phyloP scores from a whole-genome alignment of 2,329 filamentous ascomycete species.

The Hymenoscyphus repandus region DNA sequence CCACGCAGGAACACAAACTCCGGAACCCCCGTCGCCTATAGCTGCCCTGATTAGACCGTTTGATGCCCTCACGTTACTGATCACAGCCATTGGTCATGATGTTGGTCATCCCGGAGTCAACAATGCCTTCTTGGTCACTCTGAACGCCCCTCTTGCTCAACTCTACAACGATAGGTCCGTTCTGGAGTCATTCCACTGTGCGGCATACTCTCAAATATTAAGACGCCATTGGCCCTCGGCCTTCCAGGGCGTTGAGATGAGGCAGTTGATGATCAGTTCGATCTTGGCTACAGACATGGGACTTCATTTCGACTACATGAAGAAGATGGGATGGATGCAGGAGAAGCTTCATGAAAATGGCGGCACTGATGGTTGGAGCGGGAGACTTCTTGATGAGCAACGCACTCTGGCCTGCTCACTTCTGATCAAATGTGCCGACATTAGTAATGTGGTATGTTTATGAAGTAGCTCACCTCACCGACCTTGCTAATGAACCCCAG shows the following conservation, averaged over 20 bases:
- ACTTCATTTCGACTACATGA: slow-evolving; percentile 95
- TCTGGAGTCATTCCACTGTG: slow-evolving; percentile 94
- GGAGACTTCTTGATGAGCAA: slow-evolving; percentile 68
- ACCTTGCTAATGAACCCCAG: slow-evolving; percentile 39
- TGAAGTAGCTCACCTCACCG: not conserved
- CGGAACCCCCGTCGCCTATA: slow-evolving; percentile 49
- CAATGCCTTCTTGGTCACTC: slow-evolving; percentile 88
- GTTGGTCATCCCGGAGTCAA: slow-evolving; percentile 97
- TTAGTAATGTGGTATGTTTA: slow-evolving; percentile 86
- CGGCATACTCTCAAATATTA: slow-evolving; percentile 92
- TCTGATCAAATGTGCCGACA: slow-evolving; percentile 96
- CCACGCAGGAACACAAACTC: slow-evolving; percentile 14
- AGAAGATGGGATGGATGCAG: slow-evolving; percentile 74
- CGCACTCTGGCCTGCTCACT: slow-evolving; percentile 81
- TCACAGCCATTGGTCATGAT: slow-evolving; percentile 96
- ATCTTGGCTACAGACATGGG: slow-evolving; percentile 98
- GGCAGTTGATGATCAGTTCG: slow-evolving; percentile 92
- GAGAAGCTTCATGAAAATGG: slow-evolving; percentile 66
- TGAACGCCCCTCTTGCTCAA: slow-evolving; percentile 89
- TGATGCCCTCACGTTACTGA: slow-evolving; percentile 80
- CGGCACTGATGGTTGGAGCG: slow-evolving; percentile 68
- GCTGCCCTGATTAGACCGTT: slow-evolving; percentile 76
- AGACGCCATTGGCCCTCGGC: slow-evolving; percentile 84
- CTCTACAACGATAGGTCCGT: slow-evolving; percentile 97
- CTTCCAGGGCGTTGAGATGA: slow-evolving; percentile 73